Evolutionary conservation across 441 rosid genomes (phyloP), one percentile per base, ranked within the genome.

Genomic region (Populus tomentosa): DNA sequence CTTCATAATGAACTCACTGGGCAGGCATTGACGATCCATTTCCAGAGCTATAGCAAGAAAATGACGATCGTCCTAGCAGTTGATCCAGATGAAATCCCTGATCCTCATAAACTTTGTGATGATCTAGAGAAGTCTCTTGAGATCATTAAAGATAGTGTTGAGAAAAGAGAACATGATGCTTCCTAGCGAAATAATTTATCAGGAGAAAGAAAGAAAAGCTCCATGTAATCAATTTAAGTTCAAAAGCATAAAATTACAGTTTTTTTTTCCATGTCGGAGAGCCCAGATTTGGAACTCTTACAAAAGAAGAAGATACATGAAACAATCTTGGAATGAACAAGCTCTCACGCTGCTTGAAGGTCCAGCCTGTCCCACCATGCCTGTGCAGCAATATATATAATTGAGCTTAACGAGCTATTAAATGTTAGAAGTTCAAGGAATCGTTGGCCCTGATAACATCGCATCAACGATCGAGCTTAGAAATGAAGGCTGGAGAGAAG

Each of bases 11-110:
- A 4, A 40, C 72, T 61, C 72, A 9, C 59, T 78, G 81, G 72
- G 70, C 85, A 95, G 98, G 98, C 94, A 66, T 69, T 91, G 82
- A 93, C 93, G 14, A 56, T 90, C n/a, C 98, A 93, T 81, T 90
- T 80, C 80, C 99, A 90, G 75, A 95, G 98, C 76, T 92, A 95
- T 77, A 81, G 38, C 24, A 83, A 90, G 63, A 91, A 86, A 88
- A 84, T 92, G 88, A 87, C 84, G 20, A 77, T 93, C 24, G 86
- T 85, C 64, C 26, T 89, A 30, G 87, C 92, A 2, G 94, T 86
- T 2, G 97, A 95, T 80, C 90, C 92, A 32, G 85, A 86, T 7
- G 88, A 84, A 26, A 84, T 95, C 78, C 88, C 94, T 20, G 85
- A 91, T 78, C 94, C 98, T 81, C 90, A 90, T 74, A 84, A 71